phyloP scores from a whole-genome alignment of 148 eudicot genomes.

The Arctostaphylos glauca region DNA sequence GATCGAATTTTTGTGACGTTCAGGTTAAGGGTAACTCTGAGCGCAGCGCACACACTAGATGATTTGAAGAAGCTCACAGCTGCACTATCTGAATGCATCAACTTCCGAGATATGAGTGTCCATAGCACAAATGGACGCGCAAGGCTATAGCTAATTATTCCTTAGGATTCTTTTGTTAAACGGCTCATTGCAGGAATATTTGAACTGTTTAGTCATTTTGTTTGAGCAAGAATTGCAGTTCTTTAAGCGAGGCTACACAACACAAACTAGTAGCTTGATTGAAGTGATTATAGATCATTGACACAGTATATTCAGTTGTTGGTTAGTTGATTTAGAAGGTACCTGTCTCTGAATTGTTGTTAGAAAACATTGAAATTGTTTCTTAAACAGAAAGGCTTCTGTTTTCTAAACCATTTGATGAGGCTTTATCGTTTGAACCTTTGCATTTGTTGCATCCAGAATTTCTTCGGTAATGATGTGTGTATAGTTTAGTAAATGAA shows the following conservation, averaged over 20 bases:
- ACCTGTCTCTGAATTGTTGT: neutral
- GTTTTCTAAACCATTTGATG: neutral
- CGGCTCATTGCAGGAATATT: neutral
- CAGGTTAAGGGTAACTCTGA: slow-evolving; percentile 77
- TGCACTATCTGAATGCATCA: slow-evolving; percentile 62
- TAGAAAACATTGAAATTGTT: neutral
- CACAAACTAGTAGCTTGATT: neutral
- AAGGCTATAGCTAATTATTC: slow-evolving; percentile 43
- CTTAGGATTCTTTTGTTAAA: neutral
- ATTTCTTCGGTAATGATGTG: neutral
- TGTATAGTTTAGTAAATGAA: neutral
- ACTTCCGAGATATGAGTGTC: slow-evolving; percentile 43
- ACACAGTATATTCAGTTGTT: neutral
- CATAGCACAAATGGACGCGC: slow-evolving; percentile 34
- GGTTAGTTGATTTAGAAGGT: neutral
- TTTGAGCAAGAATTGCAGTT: neutral
- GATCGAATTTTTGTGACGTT: neutral
- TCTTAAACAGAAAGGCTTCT: neutral
- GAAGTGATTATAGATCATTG: neutral
- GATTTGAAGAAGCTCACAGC: slow-evolving; percentile 66
- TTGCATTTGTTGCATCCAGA: neutral
- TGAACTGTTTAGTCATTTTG: neutral
- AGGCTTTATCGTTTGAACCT: neutral
- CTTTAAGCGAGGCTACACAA: neutral
- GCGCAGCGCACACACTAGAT: slow-evolving; percentile 76